Evolutionary conservation across 2,329 filamentous ascomycete species (phyloP), one percentile per base, ranked within the genome.

Genomic region (Colletotrichum simmondsii): DNA sequence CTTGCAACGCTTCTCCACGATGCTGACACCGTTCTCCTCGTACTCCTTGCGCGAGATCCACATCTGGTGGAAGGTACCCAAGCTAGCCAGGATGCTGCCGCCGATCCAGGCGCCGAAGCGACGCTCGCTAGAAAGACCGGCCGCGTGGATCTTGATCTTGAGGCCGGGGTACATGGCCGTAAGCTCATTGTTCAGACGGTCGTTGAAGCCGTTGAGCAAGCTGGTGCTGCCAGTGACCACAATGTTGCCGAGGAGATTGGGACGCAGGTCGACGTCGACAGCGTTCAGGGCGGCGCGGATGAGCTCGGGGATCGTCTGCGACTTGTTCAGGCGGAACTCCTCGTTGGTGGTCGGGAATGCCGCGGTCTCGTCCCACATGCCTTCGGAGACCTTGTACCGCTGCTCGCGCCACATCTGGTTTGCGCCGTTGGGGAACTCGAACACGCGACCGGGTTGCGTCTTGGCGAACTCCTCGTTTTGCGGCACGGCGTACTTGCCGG

Each of bases 61-160:
- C 93, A 99, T 96, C 87, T 99, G 97, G 85, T 99, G 97, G 85
- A 99, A 99, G 16, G 95, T 98, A 11, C 97, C 97, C 84, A 99
- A 83, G 83, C 95, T 98, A 7, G 94, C 95, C 77, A 99, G 86
- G 77, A 99, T 98, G 83, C 95, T 98, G 58, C 97, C 97, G 59
- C 97, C 97, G 77, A 99, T 95, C 96, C 97, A 99, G 62, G 94
- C 92, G 26, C 94, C 95, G 82, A 97, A 98, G 76, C 95, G 93
- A 66, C 97, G 87, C 87, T 99, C 97, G 49, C 93, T 94, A 0
- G 94, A 94, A 78, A 96, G 91, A 22, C 95, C 94, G 0, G 95
- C 93, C 0, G 97, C 95, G 77, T 97, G 93, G 49, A 99, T 91
- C 83, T 97, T 94, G 77, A 98, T 94, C 80, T 95, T 91, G 22